A percentile compares a stretch with the other conserved stretches of the same genome.
phyloP scores from a whole-genome alignment of 73 alveolate species.

The Stentor coeruleus region DNA sequence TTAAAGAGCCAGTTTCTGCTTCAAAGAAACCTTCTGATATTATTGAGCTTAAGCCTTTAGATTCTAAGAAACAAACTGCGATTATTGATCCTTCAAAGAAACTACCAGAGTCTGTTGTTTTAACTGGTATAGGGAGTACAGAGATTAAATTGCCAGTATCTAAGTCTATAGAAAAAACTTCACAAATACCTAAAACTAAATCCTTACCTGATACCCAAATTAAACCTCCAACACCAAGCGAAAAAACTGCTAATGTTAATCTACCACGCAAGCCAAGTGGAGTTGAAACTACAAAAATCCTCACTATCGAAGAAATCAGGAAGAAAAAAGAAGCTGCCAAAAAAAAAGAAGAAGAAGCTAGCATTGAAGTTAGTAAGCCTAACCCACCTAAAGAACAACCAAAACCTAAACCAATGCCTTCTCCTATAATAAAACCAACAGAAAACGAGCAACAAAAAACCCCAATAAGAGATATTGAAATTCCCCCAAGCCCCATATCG shows the following conservation, averaged over 20 bases:
- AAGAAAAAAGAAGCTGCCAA: neutral
- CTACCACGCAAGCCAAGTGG: neutral
- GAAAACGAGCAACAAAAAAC: neutral
- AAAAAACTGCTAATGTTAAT: neutral
- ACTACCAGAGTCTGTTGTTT: no score
- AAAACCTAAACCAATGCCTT: no score
- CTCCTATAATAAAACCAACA: neutral
- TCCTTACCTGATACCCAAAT: neutral
- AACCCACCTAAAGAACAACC: no score
- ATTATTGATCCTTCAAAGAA: no score
- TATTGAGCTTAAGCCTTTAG: no score
- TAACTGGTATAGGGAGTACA: no score
- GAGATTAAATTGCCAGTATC: no score
- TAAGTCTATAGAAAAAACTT: neutral
- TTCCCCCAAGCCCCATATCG: neutral
- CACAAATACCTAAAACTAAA: neutral
- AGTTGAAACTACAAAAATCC: neutral
- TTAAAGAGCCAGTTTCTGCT: no score
- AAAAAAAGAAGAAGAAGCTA: no score
- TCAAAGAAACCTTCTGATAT: no score
- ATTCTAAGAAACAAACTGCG: no score
- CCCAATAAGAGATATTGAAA: neutral
- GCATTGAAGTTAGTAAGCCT: no score
- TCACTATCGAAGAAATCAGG: slow-evolving; percentile 18
- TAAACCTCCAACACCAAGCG: neutral